Conservation (phyloP, 805 yeast species). For the Candida germanica region DNA sequence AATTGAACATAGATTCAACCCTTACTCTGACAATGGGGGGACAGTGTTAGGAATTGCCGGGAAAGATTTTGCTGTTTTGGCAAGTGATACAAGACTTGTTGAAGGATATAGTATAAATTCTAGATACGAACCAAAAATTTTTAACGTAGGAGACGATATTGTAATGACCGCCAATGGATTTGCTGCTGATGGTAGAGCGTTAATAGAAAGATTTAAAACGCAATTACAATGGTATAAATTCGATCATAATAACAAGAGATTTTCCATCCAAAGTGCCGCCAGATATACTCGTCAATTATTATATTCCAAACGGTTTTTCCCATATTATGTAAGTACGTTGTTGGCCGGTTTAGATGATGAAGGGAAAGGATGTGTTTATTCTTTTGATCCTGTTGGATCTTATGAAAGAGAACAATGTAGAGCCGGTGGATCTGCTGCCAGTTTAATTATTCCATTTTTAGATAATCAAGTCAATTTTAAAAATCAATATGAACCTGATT, state of each 20-base stretch:
- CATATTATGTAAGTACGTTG: constrained; percentile 92
- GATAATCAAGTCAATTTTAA: constrained; percentile 97
- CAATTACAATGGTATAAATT: constrained; percentile 90
- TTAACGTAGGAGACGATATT: constrained; percentile 83
- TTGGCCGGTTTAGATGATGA: constrained; percentile 89
- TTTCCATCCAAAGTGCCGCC: constrained; percentile 74
- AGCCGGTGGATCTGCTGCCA: constrained; percentile 97
- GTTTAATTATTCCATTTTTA: constrained; percentile 93
- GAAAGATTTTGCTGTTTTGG: constrained; percentile 91
- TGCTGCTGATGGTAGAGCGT: constrained; percentile 89
- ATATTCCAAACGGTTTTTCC: constrained; percentile 93
- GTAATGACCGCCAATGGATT: constrained; percentile 93
- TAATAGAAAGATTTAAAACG: constrained; percentile 68
- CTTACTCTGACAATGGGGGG: constrained; percentile 95
- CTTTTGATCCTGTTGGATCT: constrained; percentile 97
- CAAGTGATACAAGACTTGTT: constrained; percentile 98
- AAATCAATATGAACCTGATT: constrained; percentile 82
- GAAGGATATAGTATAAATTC: constrained; percentile 92
- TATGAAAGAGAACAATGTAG: constrained; percentile 96
- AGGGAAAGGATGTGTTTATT: constrained; percentile 92
- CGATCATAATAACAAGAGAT: constrained; percentile 66
- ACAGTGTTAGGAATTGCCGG: constrained; percentile 98
- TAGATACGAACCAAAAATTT: constrained; percentile 86
- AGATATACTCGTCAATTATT: constrained; percentile 85
- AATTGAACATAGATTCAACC: constrained; percentile 89